Evolutionary conservation across 2,329 filamentous ascomycete species (phyloP), one percentile per base, ranked within the genome.

Genomic region (Neopestalotiopsis rosae): DNA sequence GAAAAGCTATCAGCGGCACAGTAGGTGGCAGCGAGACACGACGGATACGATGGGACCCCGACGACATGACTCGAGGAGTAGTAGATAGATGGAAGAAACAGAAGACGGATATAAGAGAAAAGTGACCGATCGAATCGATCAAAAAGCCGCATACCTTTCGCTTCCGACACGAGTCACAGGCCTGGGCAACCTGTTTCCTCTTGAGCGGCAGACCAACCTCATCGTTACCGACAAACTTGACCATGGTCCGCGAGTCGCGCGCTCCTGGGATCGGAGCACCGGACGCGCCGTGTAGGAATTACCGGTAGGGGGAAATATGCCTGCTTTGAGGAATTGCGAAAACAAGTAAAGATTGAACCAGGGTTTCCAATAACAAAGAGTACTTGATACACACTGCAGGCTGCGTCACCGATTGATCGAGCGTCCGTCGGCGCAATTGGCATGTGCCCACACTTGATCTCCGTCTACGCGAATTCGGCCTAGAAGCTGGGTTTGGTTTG

Each of bases 201-300:
- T 90, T 90, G 67, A 88, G 80, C 4, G 87, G 87, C 69, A 89
- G 77, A 20, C 87, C 87, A 30, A 81, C 81, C 5, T 81, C 81
- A 76, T 89, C 86, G 13, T 87, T 86, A 66, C 83, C 86, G 68
- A 90, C 85, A 75, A 90, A 90, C 74, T 85, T 88, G 77, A 89
- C 86, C 76, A 80, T 79, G 32, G 20, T 40, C 61, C 61, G n/a
- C 45, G 40, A 20, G 40, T 20, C 52, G 56, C 7, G 40, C 45
- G 40, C 45, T 59, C 57, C 24, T n/a, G 57, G 30, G 61, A 34
- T 45, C 38, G 61, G 20, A 38, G 61, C 17, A 28, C 10, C 34
- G 34, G 13, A n/a, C 24, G 61, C 34, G 24, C 24, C 24, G 24
- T 12, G 34, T 9, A 62, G 32, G 34, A 40, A n/a, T 10, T 20